Percentiles rank a stretch among this genome's conserved stretches.
Conservation (phyloP, 139 green algal genomes). For the Zygnema circumcarinatum region DNA sequence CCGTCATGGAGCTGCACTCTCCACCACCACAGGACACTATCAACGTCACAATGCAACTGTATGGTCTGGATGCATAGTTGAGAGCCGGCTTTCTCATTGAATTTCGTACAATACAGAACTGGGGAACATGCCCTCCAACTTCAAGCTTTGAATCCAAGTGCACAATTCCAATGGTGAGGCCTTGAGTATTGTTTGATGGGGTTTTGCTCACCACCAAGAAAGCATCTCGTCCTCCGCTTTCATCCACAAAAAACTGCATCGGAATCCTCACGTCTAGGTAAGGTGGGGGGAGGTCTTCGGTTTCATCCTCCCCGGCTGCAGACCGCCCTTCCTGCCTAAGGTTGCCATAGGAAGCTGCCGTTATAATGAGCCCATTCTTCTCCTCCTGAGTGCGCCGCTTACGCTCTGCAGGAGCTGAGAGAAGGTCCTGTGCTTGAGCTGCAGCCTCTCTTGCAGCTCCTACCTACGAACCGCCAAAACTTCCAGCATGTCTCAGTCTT, state of each 20-base stretch:
- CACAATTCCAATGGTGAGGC: too few relatives aligned
- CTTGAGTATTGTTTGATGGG: too few relatives aligned
- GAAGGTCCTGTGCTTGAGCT: constrained; percentile 4
- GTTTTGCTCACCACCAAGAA: constrained; percentile 14
- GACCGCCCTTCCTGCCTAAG: neutral
- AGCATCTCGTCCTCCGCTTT: neutral
- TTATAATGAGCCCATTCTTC: constrained; percentile 24
- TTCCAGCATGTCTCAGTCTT: neutral
- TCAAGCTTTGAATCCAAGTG: neutral
- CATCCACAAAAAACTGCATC: constrained; percentile 42
- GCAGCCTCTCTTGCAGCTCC: neutral
- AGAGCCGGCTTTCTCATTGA: neutral
- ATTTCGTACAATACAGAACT: neutral
- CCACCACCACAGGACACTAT: neutral
- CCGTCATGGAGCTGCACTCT: constrained; percentile 26
- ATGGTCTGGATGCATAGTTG: neutral
- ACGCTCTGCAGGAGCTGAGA: constrained; percentile 4
- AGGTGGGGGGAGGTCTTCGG: constrained; percentile 18
- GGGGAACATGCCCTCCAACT: neutral
- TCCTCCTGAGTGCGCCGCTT: constrained; percentile 22
- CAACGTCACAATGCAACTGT: neutral
- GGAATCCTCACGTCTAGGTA: constrained; percentile 29
- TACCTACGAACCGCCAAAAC: neutral
- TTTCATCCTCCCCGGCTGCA: neutral
- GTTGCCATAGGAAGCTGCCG: constrained; percentile 20